phyloP scores from a whole-genome alignment of 75 land plant species.

The Picea sitchensis region DNA sequence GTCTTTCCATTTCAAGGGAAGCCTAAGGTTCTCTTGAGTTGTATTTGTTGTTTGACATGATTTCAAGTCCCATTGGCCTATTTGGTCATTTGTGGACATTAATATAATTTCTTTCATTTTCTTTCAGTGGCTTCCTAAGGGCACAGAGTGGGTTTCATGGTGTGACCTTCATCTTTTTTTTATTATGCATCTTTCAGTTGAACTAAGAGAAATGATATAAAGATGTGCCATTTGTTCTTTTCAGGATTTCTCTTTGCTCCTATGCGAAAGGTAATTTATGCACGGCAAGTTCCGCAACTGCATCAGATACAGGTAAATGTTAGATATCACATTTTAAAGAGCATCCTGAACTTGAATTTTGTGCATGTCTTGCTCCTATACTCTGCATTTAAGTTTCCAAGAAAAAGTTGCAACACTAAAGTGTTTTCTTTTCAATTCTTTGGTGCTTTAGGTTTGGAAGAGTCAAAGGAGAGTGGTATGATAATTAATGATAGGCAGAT shows the following conservation, averaged over 20 bases:
- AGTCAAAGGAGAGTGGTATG: slow-evolving; percentile 17
- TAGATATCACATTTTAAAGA: background rate
- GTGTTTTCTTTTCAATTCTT: background rate
- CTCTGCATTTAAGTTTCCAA: background rate
- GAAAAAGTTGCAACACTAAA: background rate
- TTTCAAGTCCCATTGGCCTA: too few species aligned
- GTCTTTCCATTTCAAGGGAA: too few species aligned
- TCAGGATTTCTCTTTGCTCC: background rate
- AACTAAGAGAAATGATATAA: background rate
- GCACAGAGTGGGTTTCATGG: background rate
- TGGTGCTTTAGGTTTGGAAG: slow-evolving; percentile 24
- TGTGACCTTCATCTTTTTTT: background rate
- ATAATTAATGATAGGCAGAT: slow-evolving; percentile 25
- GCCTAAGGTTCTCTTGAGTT: too few species aligned
- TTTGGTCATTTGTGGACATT: too few species aligned
- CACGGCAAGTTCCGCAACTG: background rate
- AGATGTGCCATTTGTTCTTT: background rate
- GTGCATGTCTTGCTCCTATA: background rate
- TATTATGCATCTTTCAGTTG: background rate
- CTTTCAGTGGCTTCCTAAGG: too few species aligned
- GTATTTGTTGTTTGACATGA: too few species aligned
- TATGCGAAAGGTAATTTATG: slow-evolving; percentile 1
- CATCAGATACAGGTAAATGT: slow-evolving; percentile 10
- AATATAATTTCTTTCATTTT: too few species aligned
- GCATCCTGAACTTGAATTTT: background rate